Percentiles rank a stretch among this genome's conserved stretches.
Conservation (phyloP, 2,329 filamentous ascomycete genomes). For the Chaetomium globosum region DNA sequence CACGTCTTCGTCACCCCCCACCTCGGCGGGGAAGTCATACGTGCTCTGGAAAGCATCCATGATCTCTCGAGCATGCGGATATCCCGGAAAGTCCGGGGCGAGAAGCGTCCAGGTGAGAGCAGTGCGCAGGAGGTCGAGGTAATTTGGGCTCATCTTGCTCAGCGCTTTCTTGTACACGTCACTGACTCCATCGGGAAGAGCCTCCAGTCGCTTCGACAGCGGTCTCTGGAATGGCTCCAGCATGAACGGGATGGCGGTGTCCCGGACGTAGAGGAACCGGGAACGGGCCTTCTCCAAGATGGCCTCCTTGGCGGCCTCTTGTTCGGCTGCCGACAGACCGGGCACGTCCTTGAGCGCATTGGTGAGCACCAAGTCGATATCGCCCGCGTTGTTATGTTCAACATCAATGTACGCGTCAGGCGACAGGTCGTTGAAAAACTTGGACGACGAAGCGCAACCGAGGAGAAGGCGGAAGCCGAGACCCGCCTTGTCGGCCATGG, state of each 20-base stretch:
- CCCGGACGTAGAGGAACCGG: slow-evolving; percentile 30
- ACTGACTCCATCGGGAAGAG: slow-evolving; percentile 29
- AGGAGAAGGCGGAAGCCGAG: slow-evolving; percentile 25
- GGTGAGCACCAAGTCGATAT: slow-evolving; percentile 26
- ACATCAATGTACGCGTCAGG: slow-evolving; percentile 22
- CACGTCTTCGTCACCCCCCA: background rate
- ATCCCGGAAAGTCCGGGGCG: slow-evolving; percentile 1
- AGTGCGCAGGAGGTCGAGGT: slow-evolving; percentile 33
- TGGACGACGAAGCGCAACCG: slow-evolving; percentile 21
- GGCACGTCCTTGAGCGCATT: slow-evolving; percentile 27
- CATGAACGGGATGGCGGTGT: slow-evolving; percentile 34
- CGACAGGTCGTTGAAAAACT: slow-evolving; percentile 21
- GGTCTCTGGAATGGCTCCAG: slow-evolving; percentile 33
- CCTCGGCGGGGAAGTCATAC: slow-evolving; percentile 21
- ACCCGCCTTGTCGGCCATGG: background rate
- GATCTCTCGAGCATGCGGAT: slow-evolving; percentile 26
- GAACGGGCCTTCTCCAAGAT: slow-evolving; percentile 30
- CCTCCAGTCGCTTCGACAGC: slow-evolving; percentile 28
- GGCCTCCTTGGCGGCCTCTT: slow-evolving; percentile 27
- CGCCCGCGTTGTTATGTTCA: slow-evolving; percentile 13
- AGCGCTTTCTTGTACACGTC: slow-evolving; percentile 31
- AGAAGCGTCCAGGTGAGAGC: slow-evolving; percentile 33
- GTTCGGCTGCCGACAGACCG: slow-evolving; percentile 29
- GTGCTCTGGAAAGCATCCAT: slow-evolving; percentile 34
- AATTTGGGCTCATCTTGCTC: slow-evolving; percentile 33